These are phyloP conservation scores for Xylaria digitata DNA, from an alignment of 2,329 filamentous ascomycete species.

Conservation along the genomic window DNA sequence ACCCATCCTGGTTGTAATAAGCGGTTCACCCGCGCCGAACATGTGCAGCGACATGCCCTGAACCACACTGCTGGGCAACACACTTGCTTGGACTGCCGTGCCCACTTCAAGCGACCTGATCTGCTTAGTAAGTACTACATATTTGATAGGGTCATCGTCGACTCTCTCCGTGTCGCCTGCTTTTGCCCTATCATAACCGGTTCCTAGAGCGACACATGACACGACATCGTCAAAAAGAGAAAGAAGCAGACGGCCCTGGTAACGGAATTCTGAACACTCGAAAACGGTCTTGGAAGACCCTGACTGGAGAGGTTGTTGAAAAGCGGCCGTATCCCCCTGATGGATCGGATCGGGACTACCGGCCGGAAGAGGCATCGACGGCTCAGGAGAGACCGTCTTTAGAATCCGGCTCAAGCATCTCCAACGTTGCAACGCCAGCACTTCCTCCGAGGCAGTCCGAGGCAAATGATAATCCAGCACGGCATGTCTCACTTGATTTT, in stretches of 20 bases:
- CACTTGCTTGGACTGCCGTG: conserved; percentile 68
- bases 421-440: not conserved
- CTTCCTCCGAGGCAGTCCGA: conserved; percentile 4
- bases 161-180: not conserved
- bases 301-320: conserved; percentile 63
- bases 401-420: conserved; percentile 27
- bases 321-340: conserved; percentile 48
- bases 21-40: conserved; percentile 67
- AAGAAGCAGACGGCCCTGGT: conserved; percentile 65
- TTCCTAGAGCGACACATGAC: conserved; percentile 66
- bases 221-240: conserved; percentile 64
- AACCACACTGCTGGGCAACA: conserved; percentile 66
- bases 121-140: conserved; percentile 60
- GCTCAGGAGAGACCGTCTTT: conserved; percentile 33
- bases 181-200: conserved; percentile 3
- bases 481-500: not conserved
- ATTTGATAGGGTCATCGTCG: not conserved
- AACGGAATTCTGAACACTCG: conserved; percentile 63
- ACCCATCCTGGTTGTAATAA: conserved; percentile 61
- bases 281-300: conserved; percentile 66
- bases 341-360: not conserved
- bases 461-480: not conserved
- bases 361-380: conserved; percentile 9
- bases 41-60: conserved; percentile 67
- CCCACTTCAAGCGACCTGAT: conserved; percentile 71